Base-by-base conservation (phyloP, 106 monocot species). In the Posidonia australis region DNA sequence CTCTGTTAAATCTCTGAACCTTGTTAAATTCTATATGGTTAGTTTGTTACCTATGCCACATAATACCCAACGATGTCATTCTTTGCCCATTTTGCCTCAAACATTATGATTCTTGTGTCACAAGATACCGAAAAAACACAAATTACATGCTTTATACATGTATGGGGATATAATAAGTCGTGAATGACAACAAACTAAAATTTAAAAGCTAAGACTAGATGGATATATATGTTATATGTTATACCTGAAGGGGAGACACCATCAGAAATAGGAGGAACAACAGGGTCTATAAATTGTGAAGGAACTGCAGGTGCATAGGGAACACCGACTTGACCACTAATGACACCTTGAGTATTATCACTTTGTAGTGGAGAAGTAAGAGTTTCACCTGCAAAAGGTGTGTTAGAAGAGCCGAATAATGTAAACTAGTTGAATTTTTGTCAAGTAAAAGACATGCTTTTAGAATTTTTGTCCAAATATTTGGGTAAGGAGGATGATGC, bases 361-460 rank as follows among this genome's bases (percentile, higher is more conserved):
- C 56, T 55, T 53, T 78, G 44, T 27, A 24, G 19, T 49, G 23
- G 45, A 79, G 47, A 68, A 45, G 65, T 30, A 41, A 61, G 21
- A 22, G 21, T 61, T 42, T 61, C 61, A 61, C 61, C 61, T 61
- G 61, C 32, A 23, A 61, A 61, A 61, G 41, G 13, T 32, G 21
- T 61, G 61, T 61, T 41, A 30, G 10, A 2, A 69, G 20, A 54
- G 5, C 7, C 25, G 24, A 51, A 44, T 25, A 13, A 26, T 31
- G 16, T 17, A 49, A 49, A 49, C 48, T 16, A 17, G 6, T 58
- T 58, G 16, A 5, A 26, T 58, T 26, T 26, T 5, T 58, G 13
- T 16, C 55, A 62, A 62, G 6, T 43, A 43, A 62, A 42, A 1
- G 58, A 23, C 76, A 67, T 36, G 84, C 87, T 42, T 65, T 73